Evolutionary conservation across 2,329 filamentous ascomycete genomes (phyloP).

Genomic region (Alternaria alternata): DNA sequence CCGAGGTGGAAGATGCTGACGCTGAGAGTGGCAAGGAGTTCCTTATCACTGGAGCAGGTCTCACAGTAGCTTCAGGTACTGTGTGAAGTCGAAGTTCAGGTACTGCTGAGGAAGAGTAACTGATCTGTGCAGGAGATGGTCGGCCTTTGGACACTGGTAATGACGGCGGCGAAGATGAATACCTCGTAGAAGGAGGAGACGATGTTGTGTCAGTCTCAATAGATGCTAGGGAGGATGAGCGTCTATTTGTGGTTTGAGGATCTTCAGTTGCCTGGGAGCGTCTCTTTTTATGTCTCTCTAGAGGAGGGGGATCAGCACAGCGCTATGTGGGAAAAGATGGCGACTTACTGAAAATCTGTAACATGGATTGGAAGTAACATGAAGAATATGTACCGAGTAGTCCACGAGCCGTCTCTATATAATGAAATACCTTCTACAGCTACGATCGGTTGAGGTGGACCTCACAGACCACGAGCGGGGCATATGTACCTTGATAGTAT

Average conservation of each 20-base stretch:
- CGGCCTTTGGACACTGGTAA: slow-evolving; percentile 4
- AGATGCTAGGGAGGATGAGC: slow-evolving; percentile 16
- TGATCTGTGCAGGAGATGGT: slow-evolving; percentile 7
- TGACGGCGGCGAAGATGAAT: slow-evolving; percentile 4
- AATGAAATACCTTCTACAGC: slow-evolving; percentile 7
- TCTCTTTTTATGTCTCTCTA: slow-evolving; percentile 29
- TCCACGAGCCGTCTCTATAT: slow-evolving; percentile 14
- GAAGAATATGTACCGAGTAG: slow-evolving; percentile 2
- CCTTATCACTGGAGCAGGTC: neutral
- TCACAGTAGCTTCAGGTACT: neutral
- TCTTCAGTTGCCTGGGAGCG: slow-evolving; percentile 18
- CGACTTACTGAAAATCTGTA: slow-evolving; percentile 31
- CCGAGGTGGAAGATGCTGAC: neutral
- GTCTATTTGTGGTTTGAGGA: slow-evolving; percentile 9
- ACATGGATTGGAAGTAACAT: slow-evolving; percentile 26
- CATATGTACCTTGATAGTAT: slow-evolving; percentile 6
- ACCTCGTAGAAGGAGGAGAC: neutral
- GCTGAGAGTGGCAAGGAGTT: slow-evolving; percentile 4
- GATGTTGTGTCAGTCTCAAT: slow-evolving; percentile 10
- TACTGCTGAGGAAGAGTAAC: slow-evolving; percentile 5
- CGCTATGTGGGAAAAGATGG: neutral
- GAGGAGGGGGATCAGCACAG: slow-evolving; percentile 9
- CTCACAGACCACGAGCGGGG: slow-evolving; percentile 26
- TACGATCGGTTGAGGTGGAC: slow-evolving; percentile 12
- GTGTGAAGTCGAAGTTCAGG: neutral